Base-by-base conservation (phyloP, 2,329 filamentous ascomycete species). In the Lachnellula hyalina region DNA sequence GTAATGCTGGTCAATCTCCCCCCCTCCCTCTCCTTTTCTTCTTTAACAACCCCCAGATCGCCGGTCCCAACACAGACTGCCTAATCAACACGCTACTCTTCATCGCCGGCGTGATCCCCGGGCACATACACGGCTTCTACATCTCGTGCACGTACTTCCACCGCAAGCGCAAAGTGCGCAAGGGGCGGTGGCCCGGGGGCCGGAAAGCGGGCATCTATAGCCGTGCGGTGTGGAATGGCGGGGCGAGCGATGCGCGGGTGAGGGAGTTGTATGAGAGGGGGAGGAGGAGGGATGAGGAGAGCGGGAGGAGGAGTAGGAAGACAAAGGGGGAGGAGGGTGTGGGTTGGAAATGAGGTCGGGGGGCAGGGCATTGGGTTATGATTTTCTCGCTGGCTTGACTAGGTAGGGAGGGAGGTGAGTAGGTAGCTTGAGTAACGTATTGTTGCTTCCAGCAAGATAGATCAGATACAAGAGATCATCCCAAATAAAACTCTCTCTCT, bases 121-220 rank as follows among this genome's bases (percentile, higher is more conserved):
- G 61, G 15, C 67, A 68, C 45, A 62, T 68, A 25, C 66, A 68
- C 55, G 65, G 56, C 38, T 67, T 67, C 60, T 68, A 67, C 56
- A 54, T 68, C 15, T 83, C 90, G 69, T 94, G 90, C 69, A 78
- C 94, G 53, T 96, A 92, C 74, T 92, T 86, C 70, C 81, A 88
- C 66, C 85, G 86, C 56, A 84, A 89, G 64, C 78, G 48, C 1
- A 63, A 85, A 68, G 77, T 79, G 1, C 72, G 76, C 17, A 61
- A 61, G 23, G 87, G 87, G 3, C 74, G 76, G 9, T 77, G 77
- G 54, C 73, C 78, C 12, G 74, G 75, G 1, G 68, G 72, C 2
- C 78, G 75, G 2, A 86, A 86, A 4, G 81, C 85, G 0, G 84
- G 85, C 28, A 81, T 92, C n/a, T 92, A 85, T 70, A 88, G 83